A percentile compares a stretch with the other conserved stretches of the same genome.
Conservation (phyloP, 2,329 filamentous ascomycete species). For the Hymenoscyphus repandus region DNA sequence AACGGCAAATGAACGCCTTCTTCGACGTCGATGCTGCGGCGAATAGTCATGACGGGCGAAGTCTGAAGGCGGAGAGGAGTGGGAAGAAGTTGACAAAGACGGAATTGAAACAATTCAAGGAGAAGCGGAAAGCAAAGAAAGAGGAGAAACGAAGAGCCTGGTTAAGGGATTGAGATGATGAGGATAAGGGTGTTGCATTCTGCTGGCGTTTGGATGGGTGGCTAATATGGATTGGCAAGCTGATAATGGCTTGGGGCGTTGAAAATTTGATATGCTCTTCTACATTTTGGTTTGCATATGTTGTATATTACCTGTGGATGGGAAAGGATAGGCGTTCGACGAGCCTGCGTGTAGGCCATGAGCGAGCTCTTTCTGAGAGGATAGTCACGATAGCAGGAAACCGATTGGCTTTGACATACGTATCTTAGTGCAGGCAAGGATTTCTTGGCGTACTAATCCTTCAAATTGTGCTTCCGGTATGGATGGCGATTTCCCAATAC, state of each 20-base stretch:
- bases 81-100: slow-evolving; percentile 78
- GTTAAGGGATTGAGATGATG: slow-evolving; percentile 65
- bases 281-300: background rate
- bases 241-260: background rate
- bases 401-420: too few relatives aligned
- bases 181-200: slow-evolving; percentile 1
- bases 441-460: too few relatives aligned
- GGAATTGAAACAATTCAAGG: slow-evolving; percentile 86
- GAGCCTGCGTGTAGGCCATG: too few relatives aligned
- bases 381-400: too few relatives aligned
- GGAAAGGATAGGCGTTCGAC: too few relatives aligned
- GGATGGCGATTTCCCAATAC: too few relatives aligned
- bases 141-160: slow-evolving; percentile 92
- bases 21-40: slow-evolving; percentile 95
- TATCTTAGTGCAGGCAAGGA: too few relatives aligned
- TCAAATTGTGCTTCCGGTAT: too few relatives aligned
- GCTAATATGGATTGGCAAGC: background rate
- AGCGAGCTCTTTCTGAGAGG: too few relatives aligned
- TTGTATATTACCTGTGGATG: too few relatives aligned
- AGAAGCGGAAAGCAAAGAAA: slow-evolving; percentile 83
- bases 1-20: slow-evolving; percentile 85
- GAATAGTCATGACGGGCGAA: slow-evolving; percentile 83
- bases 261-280: background rate
- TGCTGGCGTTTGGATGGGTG: slow-evolving; percentile 4
- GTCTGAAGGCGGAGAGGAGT: slow-evolving; percentile 83